These are phyloP conservation scores for Crepidotus variabilis DNA, from an alignment of 768 basidiomycete genomes.

Conservation along the genomic window DNA sequence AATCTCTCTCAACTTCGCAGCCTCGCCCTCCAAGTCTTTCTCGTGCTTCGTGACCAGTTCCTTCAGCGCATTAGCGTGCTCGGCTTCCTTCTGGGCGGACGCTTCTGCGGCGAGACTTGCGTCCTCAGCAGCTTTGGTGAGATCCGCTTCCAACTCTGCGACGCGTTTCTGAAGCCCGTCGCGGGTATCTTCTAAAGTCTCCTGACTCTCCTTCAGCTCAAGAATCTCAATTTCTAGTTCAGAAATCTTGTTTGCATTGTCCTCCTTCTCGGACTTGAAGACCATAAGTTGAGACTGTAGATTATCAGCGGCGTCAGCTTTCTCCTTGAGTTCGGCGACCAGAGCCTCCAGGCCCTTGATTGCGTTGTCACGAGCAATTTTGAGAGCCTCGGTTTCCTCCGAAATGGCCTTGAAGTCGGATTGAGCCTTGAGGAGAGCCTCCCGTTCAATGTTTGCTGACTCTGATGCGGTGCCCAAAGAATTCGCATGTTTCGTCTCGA, in stretches of 20 bases:
- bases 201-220: constrained; percentile 70
- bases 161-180: constrained; percentile 41
- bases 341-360: constrained; percentile 44
- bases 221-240: constrained; percentile 81
- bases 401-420: constrained; percentile 54
- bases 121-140: constrained; percentile 43
- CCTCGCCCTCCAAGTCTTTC: constrained; percentile 39
- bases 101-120: constrained; percentile 45
- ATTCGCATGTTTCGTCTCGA: constrained; percentile 44
- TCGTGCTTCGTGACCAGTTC: constrained; percentile 40
- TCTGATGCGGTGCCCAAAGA: constrained; percentile 38
- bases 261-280: constrained; percentile 66
- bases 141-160: constrained; percentile 49
- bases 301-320: constrained; percentile 35
- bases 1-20: constrained; percentile 40
- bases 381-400: constrained; percentile 48
- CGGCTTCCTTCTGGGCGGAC: constrained; percentile 43
- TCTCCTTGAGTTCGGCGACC: constrained; percentile 43
- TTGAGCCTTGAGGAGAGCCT: constrained; percentile 60
- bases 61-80: constrained; percentile 34
- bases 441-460: constrained; percentile 58
- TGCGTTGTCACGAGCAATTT: constrained; percentile 44
- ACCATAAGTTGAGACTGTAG: constrained; percentile 47
- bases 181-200: constrained; percentile 58
- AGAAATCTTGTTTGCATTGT: constrained; percentile 65